Evolutionary conservation across 2,329 filamentous ascomycete species (phyloP), one percentile per base, ranked within the genome.

Genomic region (Exophiala phaeomuriformis): DNA sequence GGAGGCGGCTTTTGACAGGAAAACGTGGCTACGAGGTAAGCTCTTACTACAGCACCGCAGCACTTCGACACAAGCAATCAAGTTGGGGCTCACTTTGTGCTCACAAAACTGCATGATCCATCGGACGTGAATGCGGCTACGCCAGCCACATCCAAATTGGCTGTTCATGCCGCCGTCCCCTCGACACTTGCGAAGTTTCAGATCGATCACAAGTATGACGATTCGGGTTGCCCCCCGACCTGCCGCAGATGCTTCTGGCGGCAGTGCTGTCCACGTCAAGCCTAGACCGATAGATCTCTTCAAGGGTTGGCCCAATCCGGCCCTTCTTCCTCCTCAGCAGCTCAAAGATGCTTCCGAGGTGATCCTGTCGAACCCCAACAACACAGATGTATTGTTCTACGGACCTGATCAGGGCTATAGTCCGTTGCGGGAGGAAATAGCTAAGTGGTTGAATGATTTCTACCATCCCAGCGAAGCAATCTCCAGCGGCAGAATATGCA

Each of bases 361-460:
- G 19, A 56, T 56, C 10, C 45, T 63, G 8, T 50, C 52, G 7
- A 29, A 58, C 32, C 46, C 51, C 3, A 10, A 37, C 28, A 57
- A 61, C 7, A 53, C 28, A 19, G 72, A 77, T 53, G 85, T 78
- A n/a, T 76, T 95, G 36, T 77, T 84, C 53, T 95, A 95, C 65
- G 90, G 85, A 0, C 84, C 88, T 0, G 88, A 94, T 67, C 72
- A 80, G 41, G 90, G 90, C 30, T 85, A 85, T 64, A 71, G 77
- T 57, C 82, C 82, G n/a, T 74, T 93, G 36, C 79, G 88, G 9
- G 74, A 80, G 56, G 77, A 80, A 39, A 71, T 95, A 33, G 84
- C 88, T 2, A 65, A 70, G 37, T 95, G 88, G 86, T 74, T 95
- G 39, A 77, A 75, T 1, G 62, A 65, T 0, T 84, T 84, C 63